Percentiles rank a stretch among this genome's conserved stretches.
Evolutionary conservation across 148 eudicot species (phyloP).

Genomic region (Gaultheria prostrata): DNA sequence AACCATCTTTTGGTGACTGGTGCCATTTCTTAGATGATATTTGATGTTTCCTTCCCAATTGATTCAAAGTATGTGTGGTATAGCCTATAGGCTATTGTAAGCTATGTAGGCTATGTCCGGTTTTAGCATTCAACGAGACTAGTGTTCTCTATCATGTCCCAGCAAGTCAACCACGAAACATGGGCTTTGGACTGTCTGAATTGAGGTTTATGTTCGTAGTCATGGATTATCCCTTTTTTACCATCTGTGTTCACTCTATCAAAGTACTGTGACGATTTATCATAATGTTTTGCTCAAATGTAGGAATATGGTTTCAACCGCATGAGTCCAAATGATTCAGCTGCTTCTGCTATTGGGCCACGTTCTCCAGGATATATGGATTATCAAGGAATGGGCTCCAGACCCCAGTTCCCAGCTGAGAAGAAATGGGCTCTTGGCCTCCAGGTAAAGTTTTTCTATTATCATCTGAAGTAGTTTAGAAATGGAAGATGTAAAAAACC

Average conservation of each 20-base stretch:
- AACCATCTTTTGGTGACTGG: neutral
- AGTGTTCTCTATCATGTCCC: neutral
- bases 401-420: slow-evolving; percentile 63
- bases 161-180: neutral
- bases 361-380: slow-evolving; percentile 60
- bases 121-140: neutral
- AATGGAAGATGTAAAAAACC: neutral
- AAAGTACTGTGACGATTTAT: neutral
- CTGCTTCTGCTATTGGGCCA: slow-evolving; percentile 47
- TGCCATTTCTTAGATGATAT: neutral
- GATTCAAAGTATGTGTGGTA: neutral
- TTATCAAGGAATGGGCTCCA: slow-evolving; percentile 58
- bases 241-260: neutral
- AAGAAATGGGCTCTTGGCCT: slow-evolving; percentile 98
- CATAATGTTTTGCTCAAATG: slow-evolving; percentile 1
- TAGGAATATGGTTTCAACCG: slow-evolving; percentile 60
- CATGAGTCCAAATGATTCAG: slow-evolving; percentile 52
- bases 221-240: neutral
- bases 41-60: neutral
- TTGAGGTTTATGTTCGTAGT: neutral
- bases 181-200: neutral
- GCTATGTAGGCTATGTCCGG: neutral
- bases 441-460: slow-evolving; percentile 52
- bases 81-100: too few relatives aligned
- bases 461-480: neutral